Conservation (phyloP, 441 rosid genomes). For the Populus tomentosa region DNA sequence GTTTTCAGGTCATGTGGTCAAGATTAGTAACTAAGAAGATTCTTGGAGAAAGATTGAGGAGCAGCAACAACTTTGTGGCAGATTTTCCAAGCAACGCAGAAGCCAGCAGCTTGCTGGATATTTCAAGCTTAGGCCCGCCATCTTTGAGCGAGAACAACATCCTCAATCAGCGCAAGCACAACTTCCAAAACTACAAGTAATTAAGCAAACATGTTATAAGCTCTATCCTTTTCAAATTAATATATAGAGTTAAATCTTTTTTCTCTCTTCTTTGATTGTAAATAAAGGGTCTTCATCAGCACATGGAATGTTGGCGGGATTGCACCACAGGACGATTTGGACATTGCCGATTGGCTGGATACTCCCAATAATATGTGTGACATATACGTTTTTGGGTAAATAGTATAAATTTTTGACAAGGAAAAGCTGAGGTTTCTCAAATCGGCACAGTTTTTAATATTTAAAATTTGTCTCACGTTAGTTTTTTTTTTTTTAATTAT, state of each 20-base stretch:
- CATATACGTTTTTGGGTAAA: slow-evolving; percentile 76
- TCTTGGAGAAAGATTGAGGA: slow-evolving; percentile 55
- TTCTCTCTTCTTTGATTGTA: neutral
- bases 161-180: slow-evolving; percentile 31
- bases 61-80: slow-evolving; percentile 70
- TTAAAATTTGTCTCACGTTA: neutral
- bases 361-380: slow-evolving; percentile 37
- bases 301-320: slow-evolving; percentile 89
- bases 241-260: neutral
- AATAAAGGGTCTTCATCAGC: slow-evolving; percentile 54
- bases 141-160: slow-evolving; percentile 23
- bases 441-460: neutral
- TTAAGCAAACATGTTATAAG: neutral
- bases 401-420: neutral
- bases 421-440: neutral
- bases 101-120: slow-evolving; percentile 14
- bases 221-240: neutral
- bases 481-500: neutral
- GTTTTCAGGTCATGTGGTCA: slow-evolving; percentile 75
- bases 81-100: slow-evolving; percentile 50
- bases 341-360: slow-evolving; percentile 57
- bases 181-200: slow-evolving; percentile 51
- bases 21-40: slow-evolving; percentile 71
- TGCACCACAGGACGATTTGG: slow-evolving; percentile 47
- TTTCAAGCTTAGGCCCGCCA: slow-evolving; percentile 27